Evolutionary conservation across 2,329 filamentous ascomycete species (phyloP).

Genomic region (Madurella mycetomatis): DNA sequence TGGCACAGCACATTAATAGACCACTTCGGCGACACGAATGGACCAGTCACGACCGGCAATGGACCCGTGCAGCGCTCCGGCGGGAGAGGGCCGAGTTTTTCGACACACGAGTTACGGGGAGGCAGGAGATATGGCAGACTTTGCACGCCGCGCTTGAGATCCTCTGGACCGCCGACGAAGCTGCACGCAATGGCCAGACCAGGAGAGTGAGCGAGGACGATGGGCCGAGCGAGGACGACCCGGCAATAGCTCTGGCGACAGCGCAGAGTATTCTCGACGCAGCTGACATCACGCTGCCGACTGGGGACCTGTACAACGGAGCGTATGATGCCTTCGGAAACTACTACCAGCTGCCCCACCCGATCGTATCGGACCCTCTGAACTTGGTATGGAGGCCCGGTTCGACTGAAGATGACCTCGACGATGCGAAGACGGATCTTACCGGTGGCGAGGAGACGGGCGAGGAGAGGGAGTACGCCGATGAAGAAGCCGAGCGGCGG

Average conservation of each 20-base stretch:
- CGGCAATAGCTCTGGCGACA: slow-evolving; percentile 48
- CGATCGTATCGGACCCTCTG: slow-evolving; percentile 63
- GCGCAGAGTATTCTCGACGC: slow-evolving; percentile 80
- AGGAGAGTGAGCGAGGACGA: slow-evolving; percentile 17
- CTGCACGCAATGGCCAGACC: slow-evolving; percentile 18
- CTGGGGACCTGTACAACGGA: slow-evolving; percentile 66
- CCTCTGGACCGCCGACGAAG: slow-evolving; percentile 53
- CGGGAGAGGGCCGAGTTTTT: slow-evolving; percentile 80
- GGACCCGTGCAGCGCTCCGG: slow-evolving; percentile 66
- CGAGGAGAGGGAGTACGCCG: slow-evolving; percentile 18
- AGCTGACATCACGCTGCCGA: slow-evolving; percentile 69
- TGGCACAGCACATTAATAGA: slow-evolving; percentile 64
- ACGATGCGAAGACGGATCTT: slow-evolving; percentile 21
- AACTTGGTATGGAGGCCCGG: slow-evolving; percentile 42
- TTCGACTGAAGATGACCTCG: slow-evolving; percentile 18
- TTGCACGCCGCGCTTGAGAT: slow-evolving; percentile 64
- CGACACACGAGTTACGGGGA: slow-evolving; percentile 78
- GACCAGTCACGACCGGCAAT: slow-evolving; percentile 58
- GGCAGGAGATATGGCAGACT: slow-evolving; percentile 74
- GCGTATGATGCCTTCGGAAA: slow-evolving; percentile 68
- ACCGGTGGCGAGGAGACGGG: slow-evolving; percentile 18
- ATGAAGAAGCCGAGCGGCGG: slow-evolving; percentile 25
- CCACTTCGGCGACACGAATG: slow-evolving; percentile 64
- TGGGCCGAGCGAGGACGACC: slow-evolving; percentile 33
- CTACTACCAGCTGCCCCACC: slow-evolving; percentile 64